Base-by-base conservation (phyloP, 768 basidiomycete species). In the Mrakia frigida region DNA sequence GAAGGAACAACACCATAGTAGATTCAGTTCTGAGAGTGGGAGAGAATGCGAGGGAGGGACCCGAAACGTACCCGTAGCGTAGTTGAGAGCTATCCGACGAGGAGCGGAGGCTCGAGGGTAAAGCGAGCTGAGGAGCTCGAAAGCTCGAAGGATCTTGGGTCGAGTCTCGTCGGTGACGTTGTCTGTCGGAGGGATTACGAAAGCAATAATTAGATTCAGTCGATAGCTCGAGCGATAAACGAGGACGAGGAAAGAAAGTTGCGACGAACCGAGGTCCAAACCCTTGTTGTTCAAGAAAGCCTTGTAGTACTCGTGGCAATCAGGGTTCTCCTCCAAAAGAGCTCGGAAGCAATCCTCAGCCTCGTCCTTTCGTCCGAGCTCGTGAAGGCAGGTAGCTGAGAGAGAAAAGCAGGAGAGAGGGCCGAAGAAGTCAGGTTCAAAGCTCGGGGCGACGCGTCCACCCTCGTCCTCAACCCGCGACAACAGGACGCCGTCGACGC, bases 261-360 rank as follows among this genome's bases (percentile, higher is more conserved):
- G 28, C 39, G 7, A 82, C 86, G 75, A 76, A 93, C 92, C 88
- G 23, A 92, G 82, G 78, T 88, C 86, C 56, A 92, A 84, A 14
- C 88, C 90, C 77, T 89, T 87, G 79, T 88, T 88, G 3, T 84
- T 81, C 31, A 98, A 85, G 81, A 89, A 92, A 10, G 89, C 90
- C 43, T 84, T 84, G 84, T 94, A 97, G 82, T 94, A 93, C 72
- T 89, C 89, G 79, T 89, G 87, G 80, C 87, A 88, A 76, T 98
- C 95, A 2, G 92, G 86, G 82, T 97, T 98, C 81, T 90, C 89
- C 73, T 93, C 90, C 59, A 99, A 87, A 37, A 99, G 85, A 0
- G 87, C 86, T 46, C 88, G 86, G 91, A 93, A 98, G 0, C 91
- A 89, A 77, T 90, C 87, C 79, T 91, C 89, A 0, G 97, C 92